Base-by-base conservation (phyloP, 2,329 filamentous ascomycete species). In the Plectosphaerella plurivora region DNA sequence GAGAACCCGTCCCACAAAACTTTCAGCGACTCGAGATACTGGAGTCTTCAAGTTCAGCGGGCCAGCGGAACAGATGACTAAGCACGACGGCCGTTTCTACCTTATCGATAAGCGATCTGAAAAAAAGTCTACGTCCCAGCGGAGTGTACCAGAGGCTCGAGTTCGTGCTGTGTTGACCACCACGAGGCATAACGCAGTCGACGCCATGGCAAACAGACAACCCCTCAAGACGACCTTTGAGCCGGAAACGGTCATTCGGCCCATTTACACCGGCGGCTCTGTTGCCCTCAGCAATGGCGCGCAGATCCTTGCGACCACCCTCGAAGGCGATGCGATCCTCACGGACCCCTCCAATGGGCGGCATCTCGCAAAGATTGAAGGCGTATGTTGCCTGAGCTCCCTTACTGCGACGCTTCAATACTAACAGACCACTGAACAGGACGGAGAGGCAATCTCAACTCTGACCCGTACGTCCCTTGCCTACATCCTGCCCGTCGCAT, bases 191-290 rank as follows among this genome's bases (percentile, higher is more conserved):
- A 33, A 22, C 11, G 20, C 22, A 47, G 45, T 51, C 46, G 50
- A 49, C 59, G 70, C 55, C 52, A 84, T 87, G 84, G 80, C 84
- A 51, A 80, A 73, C 55, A 84, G 83, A 68, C 73, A 82, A 54
- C 75, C 81, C 16, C 76, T 82, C 61, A 95, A 91, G 77, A 97
- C 91, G 53, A 96, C 93, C 4, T 99, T 97, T 69, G 89, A 95
- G 65, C 83, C 88, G 53, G 81, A 81, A 59, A 84, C 88, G 63
- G 89, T 91, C 47, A 88, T 99, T 52, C 89, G 91, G 62, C 94
- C 94, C 18, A 93, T 97, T 48, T 97, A 94, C 66, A 96, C 93
- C 2, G 94, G 94, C 51, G 94, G 94, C 44, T 87, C 89, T 59
- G 85, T 96, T 54, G 85, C 90, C 28, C 81, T 97, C 55, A 91